A percentile compares a stretch with the other conserved stretches of the same genome.
Conservation (phyloP, 345 rosid species). For the Camelina laxa region DNA sequence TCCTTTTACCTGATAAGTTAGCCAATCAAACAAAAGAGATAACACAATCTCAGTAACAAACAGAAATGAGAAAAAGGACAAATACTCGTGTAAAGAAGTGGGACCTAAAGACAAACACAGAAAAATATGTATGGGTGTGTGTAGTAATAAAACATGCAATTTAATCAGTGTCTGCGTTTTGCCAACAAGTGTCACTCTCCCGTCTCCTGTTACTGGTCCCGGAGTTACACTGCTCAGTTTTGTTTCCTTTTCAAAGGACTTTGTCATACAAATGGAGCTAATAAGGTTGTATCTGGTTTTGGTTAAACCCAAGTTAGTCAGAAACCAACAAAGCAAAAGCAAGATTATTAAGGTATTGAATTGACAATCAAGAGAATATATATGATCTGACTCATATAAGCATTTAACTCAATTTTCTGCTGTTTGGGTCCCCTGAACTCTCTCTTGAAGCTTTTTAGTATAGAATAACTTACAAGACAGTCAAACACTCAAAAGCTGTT, state of each 20-base stretch:
- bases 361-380: slow-evolving; percentile 27
- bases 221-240: slow-evolving; percentile 28
- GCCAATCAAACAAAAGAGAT: slow-evolving; percentile 33
- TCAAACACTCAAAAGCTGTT: slow-evolving; percentile 1
- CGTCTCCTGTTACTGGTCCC: slow-evolving; percentile 34
- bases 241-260: slow-evolving; percentile 29
- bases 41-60: slow-evolving; percentile 39
- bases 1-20: not conserved
- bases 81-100: slow-evolving; percentile 32
- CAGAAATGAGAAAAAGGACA: slow-evolving; percentile 27
- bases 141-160: slow-evolving; percentile 5
- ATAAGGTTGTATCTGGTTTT: slow-evolving; percentile 21
- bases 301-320: slow-evolving; percentile 27
- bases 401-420: slow-evolving; percentile 4
- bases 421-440: slow-evolving; percentile 6
- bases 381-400: not conserved
- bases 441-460: not conserved
- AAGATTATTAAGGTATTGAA: slow-evolving; percentile 24
- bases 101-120: slow-evolving; percentile 45
- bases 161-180: slow-evolving; percentile 34
- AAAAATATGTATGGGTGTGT: slow-evolving; percentile 35
- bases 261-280: slow-evolving; percentile 29
- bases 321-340: slow-evolving; percentile 19
- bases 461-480: slow-evolving; percentile 6
- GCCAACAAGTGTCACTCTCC: slow-evolving; percentile 46